Conservation (phyloP, 345 rosid species). For the Boechera stricta region DNA sequence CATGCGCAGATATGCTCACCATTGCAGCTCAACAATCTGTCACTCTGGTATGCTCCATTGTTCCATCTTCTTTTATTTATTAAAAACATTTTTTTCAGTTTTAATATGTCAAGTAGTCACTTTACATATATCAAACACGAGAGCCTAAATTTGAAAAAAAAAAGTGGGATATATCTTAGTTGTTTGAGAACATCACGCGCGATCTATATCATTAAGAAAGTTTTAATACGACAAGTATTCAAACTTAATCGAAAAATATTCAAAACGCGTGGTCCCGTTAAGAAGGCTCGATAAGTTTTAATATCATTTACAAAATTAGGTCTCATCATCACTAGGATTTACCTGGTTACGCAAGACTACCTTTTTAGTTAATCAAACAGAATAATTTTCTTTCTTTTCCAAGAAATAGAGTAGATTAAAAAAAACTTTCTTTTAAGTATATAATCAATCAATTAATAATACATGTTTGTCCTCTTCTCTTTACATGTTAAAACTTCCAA, state of each 20-base stretch:
- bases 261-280: conserved; percentile 22
- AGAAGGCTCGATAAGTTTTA: not conserved
- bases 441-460: not conserved
- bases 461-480: not conserved
- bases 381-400: not conserved
- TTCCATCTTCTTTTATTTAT: not conserved
- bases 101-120: not conserved
- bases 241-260: not conserved
- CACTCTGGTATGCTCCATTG: conserved; percentile 47
- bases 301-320: not conserved
- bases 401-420: not conserved
- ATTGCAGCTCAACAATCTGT: conserved; percentile 75
- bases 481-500: not conserved
- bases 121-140: not conserved
- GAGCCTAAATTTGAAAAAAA: not conserved
- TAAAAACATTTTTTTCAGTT: not conserved
- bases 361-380: not conserved
- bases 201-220: not conserved
- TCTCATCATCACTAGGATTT: not conserved
- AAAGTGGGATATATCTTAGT: not conserved
- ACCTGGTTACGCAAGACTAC: not conserved
- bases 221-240: conserved; percentile 15
- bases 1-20: conserved; percentile 72
- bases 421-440: not conserved
- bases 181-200: conserved; percentile 2